Percentiles rank a stretch among this genome's conserved stretches.
phyloP scores from a whole-genome alignment of 2,329 filamentous ascomycete species.

The Magnaporthiopsis rhizophila region DNA sequence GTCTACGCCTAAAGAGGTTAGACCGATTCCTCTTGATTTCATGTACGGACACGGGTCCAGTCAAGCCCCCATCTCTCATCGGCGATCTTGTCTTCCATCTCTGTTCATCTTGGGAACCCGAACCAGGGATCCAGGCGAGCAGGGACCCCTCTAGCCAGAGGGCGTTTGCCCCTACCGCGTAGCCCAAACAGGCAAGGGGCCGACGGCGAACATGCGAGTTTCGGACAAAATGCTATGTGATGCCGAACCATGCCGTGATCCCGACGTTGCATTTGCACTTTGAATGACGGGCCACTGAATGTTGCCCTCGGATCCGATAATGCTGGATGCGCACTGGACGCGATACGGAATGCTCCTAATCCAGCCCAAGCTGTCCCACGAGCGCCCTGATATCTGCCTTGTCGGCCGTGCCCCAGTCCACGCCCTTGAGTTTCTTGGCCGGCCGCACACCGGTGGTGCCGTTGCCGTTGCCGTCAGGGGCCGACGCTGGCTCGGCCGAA shows the following conservation, averaged over 20 bases:
- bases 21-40: too few species aligned
- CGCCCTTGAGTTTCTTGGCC: conserved; percentile 33
- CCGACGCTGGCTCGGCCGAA: conserved; percentile 12
- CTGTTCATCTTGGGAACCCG: too few species aligned
- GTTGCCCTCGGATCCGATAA: too few species aligned
- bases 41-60: too few species aligned
- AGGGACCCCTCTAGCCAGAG: too few species aligned
- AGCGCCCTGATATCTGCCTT: conserved; percentile 35
- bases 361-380: conserved; percentile 34
- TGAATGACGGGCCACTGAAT: too few species aligned
- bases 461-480: not conserved
- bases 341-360: not conserved
- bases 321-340: too few species aligned
- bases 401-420: conserved; percentile 51
- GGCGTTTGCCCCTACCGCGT: not conserved
- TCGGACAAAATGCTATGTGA: not conserved
- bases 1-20: too few species aligned
- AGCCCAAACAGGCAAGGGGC: not conserved
- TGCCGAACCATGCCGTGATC: not conserved
- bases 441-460: not conserved
- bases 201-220: not conserved
- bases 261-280: too few species aligned
- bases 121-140: too few species aligned
- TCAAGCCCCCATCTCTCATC: too few species aligned
- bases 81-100: too few species aligned